Evolutionary conservation across 257 asterid species (phyloP).

Genomic region (Solanum ossicruentum): DNA sequence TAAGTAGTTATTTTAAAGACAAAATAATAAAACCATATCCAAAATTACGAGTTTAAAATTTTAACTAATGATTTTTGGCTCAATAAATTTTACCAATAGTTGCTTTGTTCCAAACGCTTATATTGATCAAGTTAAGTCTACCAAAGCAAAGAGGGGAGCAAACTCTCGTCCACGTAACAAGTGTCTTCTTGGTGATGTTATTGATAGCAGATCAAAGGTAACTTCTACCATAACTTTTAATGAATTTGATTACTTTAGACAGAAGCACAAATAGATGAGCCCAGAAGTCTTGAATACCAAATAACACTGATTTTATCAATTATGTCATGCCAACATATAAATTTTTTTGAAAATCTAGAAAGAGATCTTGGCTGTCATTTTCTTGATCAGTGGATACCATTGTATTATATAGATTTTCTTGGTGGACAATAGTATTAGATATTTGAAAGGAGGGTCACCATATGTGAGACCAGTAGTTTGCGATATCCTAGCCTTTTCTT

Average conservation of each 20-base stretch:
- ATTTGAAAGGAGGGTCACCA: background rate
- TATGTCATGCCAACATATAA: too few species aligned
- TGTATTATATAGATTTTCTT: background rate
- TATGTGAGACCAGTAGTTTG: background rate
- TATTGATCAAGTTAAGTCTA: background rate
- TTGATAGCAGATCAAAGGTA: background rate
- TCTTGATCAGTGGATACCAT: background rate
- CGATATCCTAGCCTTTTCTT: background rate
- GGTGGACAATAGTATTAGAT: background rate
- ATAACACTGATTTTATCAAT: too few species aligned
- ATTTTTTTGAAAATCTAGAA: too few species aligned
- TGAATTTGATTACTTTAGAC: background rate
- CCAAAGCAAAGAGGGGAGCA: too few species aligned
- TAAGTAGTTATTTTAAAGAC: too few species aligned
- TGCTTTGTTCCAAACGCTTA: too few species aligned
- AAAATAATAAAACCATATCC: too few species aligned
- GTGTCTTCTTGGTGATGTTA: too few species aligned
- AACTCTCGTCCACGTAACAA: background rate
- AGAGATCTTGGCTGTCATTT: too few species aligned
- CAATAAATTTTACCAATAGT: too few species aligned
- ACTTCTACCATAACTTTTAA: background rate
- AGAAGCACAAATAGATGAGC: background rate
- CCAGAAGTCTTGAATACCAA: background rate
- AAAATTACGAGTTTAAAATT: too few species aligned
- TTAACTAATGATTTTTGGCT: too few species aligned